A percentile compares a stretch with the other conserved stretches of the same genome.
phyloP scores from a whole-genome alignment of 257 asterid genomes.

The Parsonsia alboflavescens region DNA sequence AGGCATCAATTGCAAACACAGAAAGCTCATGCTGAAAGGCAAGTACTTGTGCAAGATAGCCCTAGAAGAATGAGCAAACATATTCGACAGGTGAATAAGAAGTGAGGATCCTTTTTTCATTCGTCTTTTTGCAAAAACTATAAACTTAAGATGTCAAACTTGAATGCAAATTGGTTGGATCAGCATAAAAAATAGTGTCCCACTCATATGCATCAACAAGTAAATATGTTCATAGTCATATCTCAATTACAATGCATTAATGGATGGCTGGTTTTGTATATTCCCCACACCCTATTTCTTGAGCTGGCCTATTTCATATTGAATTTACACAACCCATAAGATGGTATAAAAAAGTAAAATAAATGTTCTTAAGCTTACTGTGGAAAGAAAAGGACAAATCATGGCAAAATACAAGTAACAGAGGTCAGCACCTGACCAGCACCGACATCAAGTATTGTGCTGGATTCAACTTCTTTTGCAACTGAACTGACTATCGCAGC shows the following conservation, averaged over 20 bases:
- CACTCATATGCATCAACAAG: no score
- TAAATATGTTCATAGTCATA: no score
- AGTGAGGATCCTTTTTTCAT: not conserved
- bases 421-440: constrained; percentile 73
- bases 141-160: not conserved
- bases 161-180: no score
- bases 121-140: not conserved
- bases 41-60: constrained; percentile 93
- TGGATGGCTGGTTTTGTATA: no score
- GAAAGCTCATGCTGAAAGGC: constrained; percentile 70
- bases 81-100: not conserved
- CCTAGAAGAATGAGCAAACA: constrained; percentile 37
- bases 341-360: not conserved
- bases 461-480: constrained; percentile 54
- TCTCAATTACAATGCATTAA: no score
- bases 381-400: not conserved
- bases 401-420: constrained; percentile 4
- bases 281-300: no score
- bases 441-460: constrained; percentile 70
- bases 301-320: not conserved
- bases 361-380: not conserved
- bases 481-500: constrained; percentile 58
- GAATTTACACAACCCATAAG: not conserved
- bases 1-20: constrained; percentile 89
- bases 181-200: no score